Percentiles rank a stretch among this genome's conserved stretches.
phyloP scores from a whole-genome alignment of 139 green algal species.

The Ulvella scutata region DNA sequence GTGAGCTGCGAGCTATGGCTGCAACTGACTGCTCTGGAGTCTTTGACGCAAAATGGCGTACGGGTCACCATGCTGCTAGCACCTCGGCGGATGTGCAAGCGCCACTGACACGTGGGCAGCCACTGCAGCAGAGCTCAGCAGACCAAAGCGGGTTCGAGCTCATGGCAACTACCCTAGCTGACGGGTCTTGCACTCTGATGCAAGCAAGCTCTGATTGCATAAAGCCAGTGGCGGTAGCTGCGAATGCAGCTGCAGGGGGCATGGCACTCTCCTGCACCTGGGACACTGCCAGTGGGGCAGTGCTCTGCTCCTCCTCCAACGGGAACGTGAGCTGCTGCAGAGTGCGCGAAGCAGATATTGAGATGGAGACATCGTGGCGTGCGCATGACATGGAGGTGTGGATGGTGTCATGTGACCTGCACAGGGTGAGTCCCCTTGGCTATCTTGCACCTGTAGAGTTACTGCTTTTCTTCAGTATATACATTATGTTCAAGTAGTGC shows the following conservation, averaged over 20 bases:
- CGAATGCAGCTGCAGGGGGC: background rate
- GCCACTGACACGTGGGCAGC: too few species aligned
- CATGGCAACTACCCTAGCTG: too few species aligned
- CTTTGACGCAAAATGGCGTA: background rate
- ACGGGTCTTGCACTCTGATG: background rate
- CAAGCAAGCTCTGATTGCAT: background rate
- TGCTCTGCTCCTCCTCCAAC: background rate
- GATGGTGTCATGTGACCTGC: constrained; percentile 21
- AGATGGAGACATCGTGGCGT: constrained; percentile 17
- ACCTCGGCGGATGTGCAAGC: too few species aligned
- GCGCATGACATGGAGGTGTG: constrained; percentile 46
- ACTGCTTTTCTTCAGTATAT: background rate
- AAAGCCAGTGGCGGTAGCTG: background rate
- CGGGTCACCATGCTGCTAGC: too few species aligned
- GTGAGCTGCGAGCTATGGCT: background rate
- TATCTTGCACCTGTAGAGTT: too few species aligned
- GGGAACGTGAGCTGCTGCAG: constrained; percentile 3
- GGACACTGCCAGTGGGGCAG: background rate
- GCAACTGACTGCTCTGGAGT: background rate
- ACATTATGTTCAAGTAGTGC: background rate
- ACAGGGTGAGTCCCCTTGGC: constrained; percentile 12
- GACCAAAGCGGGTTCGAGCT: too few species aligned
- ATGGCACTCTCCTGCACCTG: constrained; percentile 22
- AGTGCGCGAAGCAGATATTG: constrained; percentile 3
- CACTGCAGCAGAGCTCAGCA: too few species aligned